Conservation (phyloP, 2,329 filamentous ascomycete genomes). For the Ascochyta koolunga region DNA sequence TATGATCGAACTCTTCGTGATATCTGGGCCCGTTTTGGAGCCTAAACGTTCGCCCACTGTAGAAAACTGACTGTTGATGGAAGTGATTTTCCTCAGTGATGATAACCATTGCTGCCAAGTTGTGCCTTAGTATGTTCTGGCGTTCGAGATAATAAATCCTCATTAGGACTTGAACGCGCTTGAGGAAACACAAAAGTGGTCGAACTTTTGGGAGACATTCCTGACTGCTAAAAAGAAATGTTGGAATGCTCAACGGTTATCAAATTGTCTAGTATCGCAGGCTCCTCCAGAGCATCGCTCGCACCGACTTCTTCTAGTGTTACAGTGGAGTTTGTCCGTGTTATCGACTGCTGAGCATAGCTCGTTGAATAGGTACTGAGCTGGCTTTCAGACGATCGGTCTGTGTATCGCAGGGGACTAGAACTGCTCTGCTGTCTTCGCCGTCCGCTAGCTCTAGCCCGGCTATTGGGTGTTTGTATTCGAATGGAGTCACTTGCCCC, state of each 20-base stretch:
- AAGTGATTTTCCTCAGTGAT: not conserved
- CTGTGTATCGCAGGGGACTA: not conserved
- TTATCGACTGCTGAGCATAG: no score
- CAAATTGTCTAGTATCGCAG: not conserved
- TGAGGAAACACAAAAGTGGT: not conserved
- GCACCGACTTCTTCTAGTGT: no score
- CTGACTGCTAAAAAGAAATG: not conserved
- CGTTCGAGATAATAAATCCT: not conserved
- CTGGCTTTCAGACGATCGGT: not conserved
- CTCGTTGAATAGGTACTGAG: no score
- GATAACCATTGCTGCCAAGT: not conserved
- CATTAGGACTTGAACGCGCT: no score
- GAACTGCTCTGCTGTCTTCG: not conserved
- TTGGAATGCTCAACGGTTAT: not conserved
- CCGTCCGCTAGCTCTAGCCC: not conserved
- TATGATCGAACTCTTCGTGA: no score
- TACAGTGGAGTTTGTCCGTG: not conserved
- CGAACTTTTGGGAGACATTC: not conserved
- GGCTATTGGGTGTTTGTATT: no score
- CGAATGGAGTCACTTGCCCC: no score
- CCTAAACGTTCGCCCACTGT: not conserved
- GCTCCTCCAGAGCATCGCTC: not conserved
- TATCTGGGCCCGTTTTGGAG: no score
- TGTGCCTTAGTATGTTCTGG: not conserved
- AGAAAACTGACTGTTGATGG: not conserved